Conservation (phyloP, 352 stramenopile species). For the Globisporangium cylindrosporum region DNA sequence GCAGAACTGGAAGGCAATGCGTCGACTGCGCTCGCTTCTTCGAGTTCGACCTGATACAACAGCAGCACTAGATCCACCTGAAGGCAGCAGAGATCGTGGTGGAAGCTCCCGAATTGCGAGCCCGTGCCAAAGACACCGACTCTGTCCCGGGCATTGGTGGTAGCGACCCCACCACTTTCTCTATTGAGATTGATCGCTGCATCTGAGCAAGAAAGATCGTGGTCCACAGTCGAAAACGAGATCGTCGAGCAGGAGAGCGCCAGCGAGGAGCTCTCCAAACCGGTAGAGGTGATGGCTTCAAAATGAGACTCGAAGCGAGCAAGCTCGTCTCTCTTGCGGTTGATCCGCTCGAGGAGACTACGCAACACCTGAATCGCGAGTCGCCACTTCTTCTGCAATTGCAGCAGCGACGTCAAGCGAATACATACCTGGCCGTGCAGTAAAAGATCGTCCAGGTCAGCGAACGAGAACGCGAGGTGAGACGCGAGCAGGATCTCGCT, state of each 20-base stretch:
- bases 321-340: conserved; percentile 38
- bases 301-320: conserved; percentile 37
- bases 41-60: conserved; percentile 55
- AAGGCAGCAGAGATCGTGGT: conserved; percentile 58
- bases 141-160: conserved; percentile 21
- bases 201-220: conserved; percentile 14
- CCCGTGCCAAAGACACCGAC: conserved; percentile 55
- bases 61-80: conserved; percentile 51
- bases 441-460: conserved; percentile 54
- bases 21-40: conserved; percentile 37
- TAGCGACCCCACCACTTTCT: background rate
- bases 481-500: conserved; percentile 37
- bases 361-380: conserved; percentile 36
- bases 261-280: background rate
- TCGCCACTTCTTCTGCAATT: conserved; percentile 24
- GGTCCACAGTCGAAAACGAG: conserved; percentile 23
- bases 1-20: conserved; percentile 7
- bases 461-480: conserved; percentile 33
- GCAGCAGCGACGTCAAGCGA: conserved; percentile 36
- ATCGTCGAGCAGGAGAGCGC: conserved; percentile 36
- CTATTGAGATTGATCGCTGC: background rate
- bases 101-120: conserved; percentile 43
- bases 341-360: conserved; percentile 32
- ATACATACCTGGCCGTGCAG: conserved; percentile 44
- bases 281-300: background rate